Percentiles rank a stretch among this genome's conserved stretches.
These are phyloP conservation scores for Phytophthora multivora DNA, from an alignment of 352 stramenopile species.

Conservation along the genomic window DNA sequence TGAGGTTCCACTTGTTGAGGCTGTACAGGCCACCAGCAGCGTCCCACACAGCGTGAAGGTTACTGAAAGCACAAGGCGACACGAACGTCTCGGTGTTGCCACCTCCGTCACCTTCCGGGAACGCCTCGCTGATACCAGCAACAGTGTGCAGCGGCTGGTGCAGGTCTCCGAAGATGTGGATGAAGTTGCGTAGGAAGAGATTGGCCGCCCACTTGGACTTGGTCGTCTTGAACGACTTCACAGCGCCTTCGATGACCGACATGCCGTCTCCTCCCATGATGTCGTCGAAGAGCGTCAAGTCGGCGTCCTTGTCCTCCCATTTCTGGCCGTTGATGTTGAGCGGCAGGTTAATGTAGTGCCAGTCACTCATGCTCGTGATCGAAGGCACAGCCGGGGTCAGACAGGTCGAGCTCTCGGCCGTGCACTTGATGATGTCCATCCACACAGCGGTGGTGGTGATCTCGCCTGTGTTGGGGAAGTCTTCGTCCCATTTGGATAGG, in stretches of 20 bases:
- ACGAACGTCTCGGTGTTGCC: constrained; percentile 67
- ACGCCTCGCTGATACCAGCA: constrained; percentile 43
- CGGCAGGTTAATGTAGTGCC: constrained; percentile 77
- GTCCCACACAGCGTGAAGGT: constrained; percentile 76
- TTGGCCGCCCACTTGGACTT: constrained; percentile 70
- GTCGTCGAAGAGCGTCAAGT: constrained; percentile 57
- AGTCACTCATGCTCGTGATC: constrained; percentile 55
- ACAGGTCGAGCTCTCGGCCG: constrained; percentile 40
- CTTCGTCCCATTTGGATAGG: constrained; percentile 46
- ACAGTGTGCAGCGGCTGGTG: constrained; percentile 70
- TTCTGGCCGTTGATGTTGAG: constrained; percentile 52
- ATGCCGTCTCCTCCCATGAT: constrained; percentile 53
- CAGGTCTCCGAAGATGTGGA: constrained; percentile 72
- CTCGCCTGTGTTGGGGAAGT: constrained; percentile 64
- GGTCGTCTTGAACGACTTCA: constrained; percentile 65
- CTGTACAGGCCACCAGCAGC: constrained; percentile 53
- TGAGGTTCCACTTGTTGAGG: constrained; percentile 57
- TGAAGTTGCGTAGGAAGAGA: constrained; percentile 65
- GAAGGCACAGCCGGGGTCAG: constrained; percentile 43
- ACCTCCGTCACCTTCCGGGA: constrained; percentile 57
- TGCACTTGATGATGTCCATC: constrained; percentile 70
- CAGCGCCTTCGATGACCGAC: constrained; percentile 45
- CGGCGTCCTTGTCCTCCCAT: constrained; percentile 40
- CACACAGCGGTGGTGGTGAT: constrained; percentile 56
- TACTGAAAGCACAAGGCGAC: constrained; percentile 52